These are phyloP conservation scores for Pyracantha coccinea DNA, from an alignment of 331 rosid species.

Conservation along the genomic window DNA sequence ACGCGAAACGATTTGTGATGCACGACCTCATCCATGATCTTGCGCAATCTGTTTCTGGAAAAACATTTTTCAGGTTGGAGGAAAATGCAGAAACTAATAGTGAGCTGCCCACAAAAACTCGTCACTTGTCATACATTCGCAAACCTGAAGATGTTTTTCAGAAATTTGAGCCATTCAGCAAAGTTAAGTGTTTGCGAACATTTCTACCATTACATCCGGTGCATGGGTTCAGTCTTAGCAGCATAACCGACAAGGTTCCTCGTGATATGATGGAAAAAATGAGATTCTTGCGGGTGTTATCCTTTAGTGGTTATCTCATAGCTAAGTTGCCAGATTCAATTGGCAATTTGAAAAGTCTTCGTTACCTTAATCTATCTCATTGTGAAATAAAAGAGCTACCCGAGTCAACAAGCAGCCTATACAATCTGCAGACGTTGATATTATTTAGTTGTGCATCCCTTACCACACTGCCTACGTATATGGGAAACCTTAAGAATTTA, in stretches of 20 bases:
- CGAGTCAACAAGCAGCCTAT: slow-evolving; percentile 4
- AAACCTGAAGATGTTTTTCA: background rate
- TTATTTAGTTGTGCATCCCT: background rate
- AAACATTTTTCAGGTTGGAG: slow-evolving; percentile 4
- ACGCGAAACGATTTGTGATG: slow-evolving; percentile 2
- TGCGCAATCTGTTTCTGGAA: slow-evolving; percentile 18
- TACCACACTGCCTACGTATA: background rate
- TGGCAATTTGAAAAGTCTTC: slow-evolving; percentile 3
- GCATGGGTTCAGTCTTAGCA: background rate
- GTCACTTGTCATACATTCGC: slow-evolving; percentile 14
- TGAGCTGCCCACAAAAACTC: slow-evolving; percentile 1
- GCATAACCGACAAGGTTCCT: background rate
- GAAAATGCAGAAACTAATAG: background rate
- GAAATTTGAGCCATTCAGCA: background rate
- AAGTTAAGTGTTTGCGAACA: slow-evolving; percentile 5
- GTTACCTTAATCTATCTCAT: slow-evolving; percentile 10
- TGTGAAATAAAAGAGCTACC: background rate
- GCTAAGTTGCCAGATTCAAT: slow-evolving; percentile 16
- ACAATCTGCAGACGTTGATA: slow-evolving; percentile 11
- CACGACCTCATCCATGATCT: slow-evolving; percentile 22
- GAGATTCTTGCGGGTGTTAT: slow-evolving; percentile 11
- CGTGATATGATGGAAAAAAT: background rate
- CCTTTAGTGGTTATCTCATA: slow-evolving; percentile 7
- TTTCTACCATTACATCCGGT: background rate
- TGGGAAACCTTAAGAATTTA: slow-evolving; percentile 12